Percentiles rank a stretch among this genome's conserved stretches.
Evolutionary conservation across 345 rosid genomes (phyloP).

Genomic region (Eucalyptus brandiana): DNA sequence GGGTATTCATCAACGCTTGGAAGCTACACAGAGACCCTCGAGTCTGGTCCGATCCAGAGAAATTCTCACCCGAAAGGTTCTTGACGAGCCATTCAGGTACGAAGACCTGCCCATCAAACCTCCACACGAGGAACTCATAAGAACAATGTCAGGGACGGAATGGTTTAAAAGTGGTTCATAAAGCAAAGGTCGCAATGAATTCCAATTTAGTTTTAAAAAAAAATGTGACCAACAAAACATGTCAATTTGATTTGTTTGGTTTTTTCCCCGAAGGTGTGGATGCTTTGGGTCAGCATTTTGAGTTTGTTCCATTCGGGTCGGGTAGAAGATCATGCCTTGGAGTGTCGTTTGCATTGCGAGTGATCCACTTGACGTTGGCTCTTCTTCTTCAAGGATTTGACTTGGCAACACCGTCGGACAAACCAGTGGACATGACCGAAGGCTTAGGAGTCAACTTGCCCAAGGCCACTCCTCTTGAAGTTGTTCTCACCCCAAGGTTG

Average conservation of each 20-base stretch:
- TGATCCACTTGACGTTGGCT: neutral
- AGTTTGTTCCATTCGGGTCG: conserved; percentile 11
- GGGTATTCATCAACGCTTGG: conserved; percentile 13
- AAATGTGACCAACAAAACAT: neutral
- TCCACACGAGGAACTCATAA: neutral
- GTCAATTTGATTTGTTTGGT: neutral
- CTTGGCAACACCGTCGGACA: neutral
- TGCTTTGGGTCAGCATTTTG: neutral
- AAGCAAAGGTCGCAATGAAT: neutral
- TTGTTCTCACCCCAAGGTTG: neutral
- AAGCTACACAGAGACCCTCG: conserved; percentile 26
- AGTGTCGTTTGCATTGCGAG: neutral
- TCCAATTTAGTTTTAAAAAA: neutral
- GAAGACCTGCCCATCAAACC: neutral
- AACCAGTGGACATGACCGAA: neutral
- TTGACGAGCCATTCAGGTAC: neutral
- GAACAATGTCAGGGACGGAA: neutral
- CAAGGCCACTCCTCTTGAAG: neutral
- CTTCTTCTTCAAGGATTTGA: neutral
- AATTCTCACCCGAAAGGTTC: conserved; percentile 13
- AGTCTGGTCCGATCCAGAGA: conserved; percentile 14
- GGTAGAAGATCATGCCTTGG: conserved; percentile 17
- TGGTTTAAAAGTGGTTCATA: neutral
- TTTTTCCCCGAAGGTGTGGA: neutral
- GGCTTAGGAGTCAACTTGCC: neutral